A percentile compares a stretch with the other conserved stretches of the same genome.
Conservation (phyloP, 192 early-diverging fungal genomes). For the Coemansia sp. region DNA sequence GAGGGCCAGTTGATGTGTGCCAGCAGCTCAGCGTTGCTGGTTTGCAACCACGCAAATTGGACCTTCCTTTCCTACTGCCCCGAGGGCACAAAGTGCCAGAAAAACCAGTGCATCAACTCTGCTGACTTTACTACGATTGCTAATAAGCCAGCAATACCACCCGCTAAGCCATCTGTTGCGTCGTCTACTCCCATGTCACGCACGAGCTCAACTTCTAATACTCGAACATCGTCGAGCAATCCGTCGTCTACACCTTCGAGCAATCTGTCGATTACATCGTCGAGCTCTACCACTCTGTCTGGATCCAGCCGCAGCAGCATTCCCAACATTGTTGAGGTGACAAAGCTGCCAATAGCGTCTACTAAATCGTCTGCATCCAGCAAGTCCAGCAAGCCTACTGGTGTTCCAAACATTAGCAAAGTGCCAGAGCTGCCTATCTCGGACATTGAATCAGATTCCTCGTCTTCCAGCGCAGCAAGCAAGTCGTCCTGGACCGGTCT, state of each 20-base stretch:
- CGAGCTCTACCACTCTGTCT: too few species aligned
- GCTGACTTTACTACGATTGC: background rate
- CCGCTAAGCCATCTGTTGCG: too few species aligned
- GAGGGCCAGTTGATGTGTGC: background rate
- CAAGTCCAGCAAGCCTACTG: background rate
- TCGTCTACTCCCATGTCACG: background rate
- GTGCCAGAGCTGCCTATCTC: background rate
- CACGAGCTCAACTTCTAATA: background rate
- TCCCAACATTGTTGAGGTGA: background rate
- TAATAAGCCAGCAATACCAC: background rate
- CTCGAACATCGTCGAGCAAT: too few species aligned
- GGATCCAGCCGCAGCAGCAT: background rate
- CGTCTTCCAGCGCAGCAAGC: background rate
- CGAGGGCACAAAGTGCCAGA: background rate
- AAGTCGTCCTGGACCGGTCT: background rate
- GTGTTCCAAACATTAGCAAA: background rate
- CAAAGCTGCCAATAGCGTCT: background rate
- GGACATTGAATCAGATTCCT: background rate
- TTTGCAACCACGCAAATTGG: background rate
- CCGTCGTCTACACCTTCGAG: too few species aligned
- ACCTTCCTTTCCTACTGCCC: background rate
- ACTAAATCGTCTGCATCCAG: too few species aligned
- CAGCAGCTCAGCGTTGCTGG: background rate
- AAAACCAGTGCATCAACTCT: background rate
- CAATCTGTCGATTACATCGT: too few species aligned